Percentiles rank a stretch among this genome's conserved stretches.
phyloP scores from a whole-genome alignment of 2,329 filamentous ascomycete genomes.

The Fusarium nygamai region DNA sequence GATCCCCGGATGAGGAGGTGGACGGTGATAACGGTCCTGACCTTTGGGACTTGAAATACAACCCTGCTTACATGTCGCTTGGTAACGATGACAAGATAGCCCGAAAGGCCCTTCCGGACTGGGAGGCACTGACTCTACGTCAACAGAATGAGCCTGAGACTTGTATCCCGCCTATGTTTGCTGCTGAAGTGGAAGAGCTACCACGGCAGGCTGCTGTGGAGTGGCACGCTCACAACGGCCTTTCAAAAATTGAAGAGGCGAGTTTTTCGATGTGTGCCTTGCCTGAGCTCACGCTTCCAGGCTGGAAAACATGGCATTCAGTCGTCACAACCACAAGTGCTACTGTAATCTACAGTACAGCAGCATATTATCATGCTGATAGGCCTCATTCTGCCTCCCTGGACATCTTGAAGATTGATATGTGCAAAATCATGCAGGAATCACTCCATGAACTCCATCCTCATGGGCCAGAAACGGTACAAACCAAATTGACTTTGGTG shows the following conservation, averaged over 20 bases:
- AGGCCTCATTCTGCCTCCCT: background rate
- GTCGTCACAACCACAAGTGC: slow-evolving; percentile 36
- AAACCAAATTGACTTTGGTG: slow-evolving; percentile 44
- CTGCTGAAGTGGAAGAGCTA: slow-evolving; percentile 78
- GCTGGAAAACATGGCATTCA: slow-evolving; percentile 47
- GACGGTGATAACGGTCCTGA: slow-evolving; percentile 65
- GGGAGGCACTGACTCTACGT: slow-evolving; percentile 54
- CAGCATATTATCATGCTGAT: slow-evolving; percentile 31
- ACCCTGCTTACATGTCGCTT: slow-evolving; percentile 58
- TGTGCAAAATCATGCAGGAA: slow-evolving; percentile 34
- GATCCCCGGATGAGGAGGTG: slow-evolving; percentile 57
- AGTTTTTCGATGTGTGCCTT: slow-evolving; percentile 40
- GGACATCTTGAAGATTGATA: slow-evolving; percentile 18
- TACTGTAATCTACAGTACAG: slow-evolving; percentile 45
- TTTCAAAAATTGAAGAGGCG: slow-evolving; percentile 50
- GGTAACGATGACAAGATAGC: slow-evolving; percentile 41
- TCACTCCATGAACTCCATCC: slow-evolving; percentile 39
- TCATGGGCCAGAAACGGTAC: background rate
- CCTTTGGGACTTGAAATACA: slow-evolving; percentile 74
- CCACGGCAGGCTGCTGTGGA: slow-evolving; percentile 81
- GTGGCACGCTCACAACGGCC: slow-evolving; percentile 79
- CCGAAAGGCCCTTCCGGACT: slow-evolving; percentile 59
- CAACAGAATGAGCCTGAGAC: slow-evolving; percentile 49
- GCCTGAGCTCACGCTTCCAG: slow-evolving; percentile 19
- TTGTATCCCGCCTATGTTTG: slow-evolving; percentile 73